A percentile compares a stretch with the other conserved stretches of the same genome.
Evolutionary conservation across 768 basidiomycete genomes (phyloP).

Genomic region (Boletus tomentosulus): DNA sequence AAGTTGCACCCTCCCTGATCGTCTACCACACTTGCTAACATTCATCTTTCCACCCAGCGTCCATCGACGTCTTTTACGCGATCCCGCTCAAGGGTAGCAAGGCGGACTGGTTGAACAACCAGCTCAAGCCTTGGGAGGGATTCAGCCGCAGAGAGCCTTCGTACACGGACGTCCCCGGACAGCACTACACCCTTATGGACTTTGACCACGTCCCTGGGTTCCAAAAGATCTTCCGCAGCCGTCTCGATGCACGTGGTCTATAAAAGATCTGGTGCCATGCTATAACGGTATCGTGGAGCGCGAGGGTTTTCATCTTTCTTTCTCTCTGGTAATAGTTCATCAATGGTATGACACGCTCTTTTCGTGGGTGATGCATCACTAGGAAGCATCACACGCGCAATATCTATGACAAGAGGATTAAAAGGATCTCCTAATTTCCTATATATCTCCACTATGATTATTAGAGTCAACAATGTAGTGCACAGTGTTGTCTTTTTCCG

Average conservation of each 20-base stretch:
- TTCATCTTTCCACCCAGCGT: slow-evolving; percentile 3
- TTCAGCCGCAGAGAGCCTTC: slow-evolving; percentile 12
- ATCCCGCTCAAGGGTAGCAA: slow-evolving; percentile 26
- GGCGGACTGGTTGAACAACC: slow-evolving; percentile 25
- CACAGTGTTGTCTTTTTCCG: too few relatives aligned
- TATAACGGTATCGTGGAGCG: too few relatives aligned
- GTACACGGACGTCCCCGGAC: slow-evolving; percentile 26
- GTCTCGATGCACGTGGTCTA: slow-evolving; percentile 26
- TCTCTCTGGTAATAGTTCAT: too few relatives aligned
- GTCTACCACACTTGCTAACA: neutral
- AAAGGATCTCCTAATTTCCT: neutral
- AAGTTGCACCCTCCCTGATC: slow-evolving; percentile 5
- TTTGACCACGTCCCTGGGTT: slow-evolving; percentile 29
- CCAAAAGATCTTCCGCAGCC: slow-evolving; percentile 27
- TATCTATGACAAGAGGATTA: too few relatives aligned
- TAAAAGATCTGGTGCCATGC: neutral
- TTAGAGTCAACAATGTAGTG: too few relatives aligned
- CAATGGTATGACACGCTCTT: too few relatives aligned
- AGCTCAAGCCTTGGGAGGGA: slow-evolving; percentile 24
- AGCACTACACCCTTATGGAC: slow-evolving; percentile 31
- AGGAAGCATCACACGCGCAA: too few relatives aligned
- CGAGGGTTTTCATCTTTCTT: too few relatives aligned
- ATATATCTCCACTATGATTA: too few relatives aligned
- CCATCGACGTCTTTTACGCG: slow-evolving; percentile 24
- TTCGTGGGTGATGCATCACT: too few relatives aligned